Base-by-base conservation (phyloP, 768 basidiomycete species). In the Lyophyllum atratum region DNA sequence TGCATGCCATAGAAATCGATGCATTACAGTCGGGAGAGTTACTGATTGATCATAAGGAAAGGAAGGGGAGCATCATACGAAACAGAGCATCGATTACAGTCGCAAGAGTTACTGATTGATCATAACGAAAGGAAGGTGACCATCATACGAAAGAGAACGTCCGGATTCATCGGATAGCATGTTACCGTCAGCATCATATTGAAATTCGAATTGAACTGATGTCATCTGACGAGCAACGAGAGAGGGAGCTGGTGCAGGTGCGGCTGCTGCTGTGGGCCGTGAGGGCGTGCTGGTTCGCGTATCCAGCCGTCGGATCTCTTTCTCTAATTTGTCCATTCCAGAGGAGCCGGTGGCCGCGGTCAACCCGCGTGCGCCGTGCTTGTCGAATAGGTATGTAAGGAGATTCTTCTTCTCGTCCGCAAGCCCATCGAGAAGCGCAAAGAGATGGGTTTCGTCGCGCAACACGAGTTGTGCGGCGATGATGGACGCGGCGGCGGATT, bases 381-480 rank as follows among this genome's bases (percentile, higher is more conserved):
- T 94, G 70, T 93, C 92, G 61, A 95, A 95, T 55, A 93, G 76
- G 62, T 95, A 95, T 1, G 93, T 92, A 48, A 95, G 76, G 17
- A 94, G 76, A 67, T 95, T 93, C 79, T 93, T 93, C 79, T 94
- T 92, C 64, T 92, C 91, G 58, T 92, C 89, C n/a, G 90, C 85
- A 40, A 95, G 77, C 5, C 89, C 90, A 55, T 92, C 90, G 44
- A 95, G 74, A 17, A 95, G 81, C 34, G 84, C 76, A 64, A 95
- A 95, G 1, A 95, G 76, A 61, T 92, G 90, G 0, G 86, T 85
- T 67, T 94, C 93, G 66, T 95, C 92, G 24, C 85, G 83, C 39
- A 95, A 74, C 54, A 93, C 86, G 29, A 93, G 76, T 63, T 94
- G 93, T 0, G 91, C 89, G 14, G 93, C 88, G 59, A 92, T 91